These are phyloP conservation scores for Populus alba DNA, from an alignment of 345 rosid species.

Conservation along the genomic window DNA sequence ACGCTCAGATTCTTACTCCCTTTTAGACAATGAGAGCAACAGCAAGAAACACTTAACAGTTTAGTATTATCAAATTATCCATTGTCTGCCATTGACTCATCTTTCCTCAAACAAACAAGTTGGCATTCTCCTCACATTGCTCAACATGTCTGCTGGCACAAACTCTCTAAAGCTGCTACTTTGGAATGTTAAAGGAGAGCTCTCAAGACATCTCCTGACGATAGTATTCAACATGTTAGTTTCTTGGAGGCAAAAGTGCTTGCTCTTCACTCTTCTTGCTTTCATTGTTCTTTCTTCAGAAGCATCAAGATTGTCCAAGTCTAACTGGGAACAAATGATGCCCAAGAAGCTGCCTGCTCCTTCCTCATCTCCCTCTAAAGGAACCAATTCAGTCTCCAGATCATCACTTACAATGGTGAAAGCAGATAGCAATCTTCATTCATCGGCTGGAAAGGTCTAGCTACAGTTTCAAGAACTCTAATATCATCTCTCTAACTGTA, in stretches of 20 bases:
- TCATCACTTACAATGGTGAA: constrained; percentile 40
- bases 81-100: constrained; percentile 71
- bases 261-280: constrained; percentile 41
- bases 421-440: constrained; percentile 33
- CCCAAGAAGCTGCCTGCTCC: constrained; percentile 80
- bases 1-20: constrained; percentile 3
- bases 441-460: constrained; percentile 59
- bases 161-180: constrained; percentile 39
- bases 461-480: constrained; percentile 11
- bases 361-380: constrained; percentile 82
- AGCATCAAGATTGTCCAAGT: constrained; percentile 63
- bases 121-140: constrained; percentile 57
- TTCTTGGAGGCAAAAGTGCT: constrained; percentile 42
- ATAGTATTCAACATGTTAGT: constrained; percentile 25
- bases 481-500: constrained; percentile 19
- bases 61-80: constrained; percentile 42
- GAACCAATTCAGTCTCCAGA: constrained; percentile 61
- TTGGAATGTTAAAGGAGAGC: constrained; percentile 22
- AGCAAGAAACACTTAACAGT: constrained; percentile 28
- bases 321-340: constrained; percentile 72
- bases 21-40: constrained; percentile 27
- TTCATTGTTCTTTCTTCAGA: constrained; percentile 40
- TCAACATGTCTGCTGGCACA: constrained; percentile 57
- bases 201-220: constrained; percentile 21
- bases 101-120: constrained; percentile 70